These are phyloP conservation scores for Lanmaoa rubissima DNA, from an alignment of 768 basidiomycete genomes.

Conservation along the genomic window DNA sequence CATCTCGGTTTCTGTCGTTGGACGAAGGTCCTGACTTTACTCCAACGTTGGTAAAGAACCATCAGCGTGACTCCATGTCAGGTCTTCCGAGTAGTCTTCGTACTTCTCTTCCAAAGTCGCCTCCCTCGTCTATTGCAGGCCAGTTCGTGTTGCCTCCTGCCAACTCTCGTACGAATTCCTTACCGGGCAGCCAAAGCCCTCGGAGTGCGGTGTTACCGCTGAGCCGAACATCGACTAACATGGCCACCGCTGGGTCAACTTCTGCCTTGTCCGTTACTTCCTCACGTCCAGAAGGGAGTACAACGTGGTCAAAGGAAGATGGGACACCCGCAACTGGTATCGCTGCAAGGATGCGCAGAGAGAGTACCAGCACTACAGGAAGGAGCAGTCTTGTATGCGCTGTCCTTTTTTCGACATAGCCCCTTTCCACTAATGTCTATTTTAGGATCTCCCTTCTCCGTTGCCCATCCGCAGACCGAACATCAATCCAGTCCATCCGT, in stretches of 20 bases:
- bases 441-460: constrained; percentile 39
- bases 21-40: constrained; percentile 67
- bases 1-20: constrained; percentile 66
- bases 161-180: constrained; percentile 38
- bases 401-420: not conserved
- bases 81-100: constrained; percentile 43
- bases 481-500: constrained; percentile 43
- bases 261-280: constrained; percentile 43
- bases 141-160: constrained; percentile 40
- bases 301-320: constrained; percentile 40
- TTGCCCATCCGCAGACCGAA: constrained; percentile 46
- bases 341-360: constrained; percentile 47
- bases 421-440: constrained; percentile 4
- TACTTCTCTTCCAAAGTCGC: constrained; percentile 46
- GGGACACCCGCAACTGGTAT: constrained; percentile 32
- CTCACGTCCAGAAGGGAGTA: constrained; percentile 38
- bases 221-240: constrained; percentile 34
- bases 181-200: constrained; percentile 37
- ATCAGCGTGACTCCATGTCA: constrained; percentile 54
- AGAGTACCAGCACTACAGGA: constrained; percentile 45
- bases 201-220: constrained; percentile 36
- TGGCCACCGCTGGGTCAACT: constrained; percentile 30
- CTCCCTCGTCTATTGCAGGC: constrained; percentile 43
- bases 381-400: constrained; percentile 28
- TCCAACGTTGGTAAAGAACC: constrained; percentile 67